Evolutionary conservation across 192 early-diverging fungal genomes (phyloP).

Genomic region (Backusella mclennaniae): DNA sequence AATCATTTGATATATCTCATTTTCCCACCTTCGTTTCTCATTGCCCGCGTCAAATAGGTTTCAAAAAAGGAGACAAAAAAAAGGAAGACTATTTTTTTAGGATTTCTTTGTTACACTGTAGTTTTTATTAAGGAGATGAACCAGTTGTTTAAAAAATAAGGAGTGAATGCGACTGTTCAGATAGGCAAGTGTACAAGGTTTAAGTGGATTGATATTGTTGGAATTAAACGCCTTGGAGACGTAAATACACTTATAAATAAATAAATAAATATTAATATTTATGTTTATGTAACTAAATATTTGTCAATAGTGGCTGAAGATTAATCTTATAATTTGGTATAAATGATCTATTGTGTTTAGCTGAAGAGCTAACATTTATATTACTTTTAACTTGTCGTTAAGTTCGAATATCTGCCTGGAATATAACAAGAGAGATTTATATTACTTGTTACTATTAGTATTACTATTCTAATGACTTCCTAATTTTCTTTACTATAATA

Average conservation of each 20-base stretch:
- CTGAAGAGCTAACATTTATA: neutral
- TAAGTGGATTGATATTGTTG: neutral
- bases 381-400: neutral
- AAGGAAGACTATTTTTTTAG: neutral
- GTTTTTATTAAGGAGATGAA: constrained; percentile 6
- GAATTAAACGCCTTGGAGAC: neutral
- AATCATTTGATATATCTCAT: constrained; percentile 8
- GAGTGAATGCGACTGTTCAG: neutral
- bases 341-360: neutral
- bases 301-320: neutral
- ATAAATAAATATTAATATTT: neutral
- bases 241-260: neutral
- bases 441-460: neutral
- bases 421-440: neutral
- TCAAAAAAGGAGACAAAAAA: constrained; percentile 8
- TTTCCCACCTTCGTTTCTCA: constrained; percentile 6
- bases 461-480: neutral
- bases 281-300: neutral
- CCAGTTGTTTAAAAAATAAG: constrained; percentile 3
- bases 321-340: neutral
- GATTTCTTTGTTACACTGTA: constrained; percentile 8
- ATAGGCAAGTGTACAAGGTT: neutral
- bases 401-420: neutral
- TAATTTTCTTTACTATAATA: neutral
- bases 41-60: constrained; percentile 6